Evolutionary conservation across 2,329 filamentous ascomycete species (phyloP).

Genomic region (Penicillium sp.): DNA sequence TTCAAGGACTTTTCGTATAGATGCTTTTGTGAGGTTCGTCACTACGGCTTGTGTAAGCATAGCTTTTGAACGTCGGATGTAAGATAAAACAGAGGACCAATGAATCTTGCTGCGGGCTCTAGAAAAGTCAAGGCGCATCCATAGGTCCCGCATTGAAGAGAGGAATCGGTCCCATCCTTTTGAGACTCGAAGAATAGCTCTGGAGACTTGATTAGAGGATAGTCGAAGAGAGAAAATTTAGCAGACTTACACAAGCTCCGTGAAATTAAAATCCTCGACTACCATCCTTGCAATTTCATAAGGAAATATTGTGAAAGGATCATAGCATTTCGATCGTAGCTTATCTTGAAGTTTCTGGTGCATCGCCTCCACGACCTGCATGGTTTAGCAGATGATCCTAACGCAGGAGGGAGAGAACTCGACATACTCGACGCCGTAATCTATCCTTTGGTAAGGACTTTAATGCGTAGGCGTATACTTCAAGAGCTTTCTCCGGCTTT

Average conservation of each 20-base stretch:
- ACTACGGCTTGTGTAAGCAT: slow-evolving; percentile 39
- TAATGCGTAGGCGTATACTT: slow-evolving; percentile 64
- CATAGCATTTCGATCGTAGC: slow-evolving; percentile 35
- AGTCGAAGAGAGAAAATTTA: not conserved
- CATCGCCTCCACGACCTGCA: slow-evolving; percentile 50
- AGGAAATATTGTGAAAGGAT: slow-evolving; percentile 60
- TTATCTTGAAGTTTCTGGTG: slow-evolving; percentile 51
- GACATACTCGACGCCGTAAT: slow-evolving; percentile 35
- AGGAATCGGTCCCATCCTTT: slow-evolving; percentile 61
- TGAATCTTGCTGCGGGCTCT: slow-evolving; percentile 50
- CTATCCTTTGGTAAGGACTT: slow-evolving; percentile 54
- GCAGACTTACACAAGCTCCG: slow-evolving; percentile 50
- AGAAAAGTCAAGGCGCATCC: slow-evolving; percentile 60
- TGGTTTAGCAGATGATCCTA: slow-evolving; percentile 3
- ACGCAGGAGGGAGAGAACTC: slow-evolving; percentile 5
- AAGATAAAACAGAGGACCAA: slow-evolving; percentile 39
- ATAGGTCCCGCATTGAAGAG: slow-evolving; percentile 51
- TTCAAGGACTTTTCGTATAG: slow-evolving; percentile 33
- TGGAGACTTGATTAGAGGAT: slow-evolving; percentile 23
- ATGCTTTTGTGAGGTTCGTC: slow-evolving; percentile 33
- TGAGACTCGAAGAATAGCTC: slow-evolving; percentile 58
- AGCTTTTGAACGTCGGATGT: slow-evolving; percentile 41
- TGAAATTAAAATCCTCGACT: slow-evolving; percentile 58
- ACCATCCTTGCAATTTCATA: slow-evolving; percentile 59
- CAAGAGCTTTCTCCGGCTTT: slow-evolving; percentile 58